Percentiles rank a stretch among this genome's conserved stretches.
Conservation (phyloP, 345 rosid species). For the Eutrema heterophyllum region DNA sequence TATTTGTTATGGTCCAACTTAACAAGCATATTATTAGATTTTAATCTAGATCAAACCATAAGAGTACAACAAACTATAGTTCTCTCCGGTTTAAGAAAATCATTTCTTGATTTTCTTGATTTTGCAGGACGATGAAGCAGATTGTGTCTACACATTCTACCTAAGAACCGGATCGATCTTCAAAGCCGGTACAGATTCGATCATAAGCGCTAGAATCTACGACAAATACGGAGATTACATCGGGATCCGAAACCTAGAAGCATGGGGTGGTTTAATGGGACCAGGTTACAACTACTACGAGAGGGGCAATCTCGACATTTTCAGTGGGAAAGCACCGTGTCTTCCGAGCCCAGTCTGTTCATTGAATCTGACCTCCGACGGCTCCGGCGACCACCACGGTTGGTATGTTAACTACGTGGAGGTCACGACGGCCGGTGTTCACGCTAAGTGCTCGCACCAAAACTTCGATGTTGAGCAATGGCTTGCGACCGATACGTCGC, state of each 20-base stretch:
- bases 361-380: slow-evolving; percentile 72
- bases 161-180: slow-evolving; percentile 71
- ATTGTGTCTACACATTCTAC: slow-evolving; percentile 72
- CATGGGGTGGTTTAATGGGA: slow-evolving; percentile 93
- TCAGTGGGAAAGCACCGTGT: slow-evolving; percentile 71
- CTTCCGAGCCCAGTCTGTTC: slow-evolving; percentile 53
- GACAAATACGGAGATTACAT: slow-evolving; percentile 41
- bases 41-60: neutral
- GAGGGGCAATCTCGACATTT: slow-evolving; percentile 85
- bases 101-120: neutral
- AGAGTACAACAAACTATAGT: too few relatives aligned
- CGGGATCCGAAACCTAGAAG: slow-evolving; percentile 43
- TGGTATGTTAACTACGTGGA: slow-evolving; percentile 94
- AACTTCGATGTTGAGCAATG: slow-evolving; percentile 81
- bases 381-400: slow-evolving; percentile 65
- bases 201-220: slow-evolving; percentile 49
- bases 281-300: slow-evolving; percentile 70
- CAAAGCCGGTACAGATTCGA: slow-evolving; percentile 81
- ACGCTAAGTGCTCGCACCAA: slow-evolving; percentile 45
- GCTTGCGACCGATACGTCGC: slow-evolving; percentile 64
- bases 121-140: slow-evolving; percentile 39
- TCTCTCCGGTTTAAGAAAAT: neutral
- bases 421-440: slow-evolving; percentile 59
- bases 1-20: neutral
- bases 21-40: too few relatives aligned